These are phyloP conservation scores for Penicillium decumbens DNA, from an alignment of 2,329 filamentous ascomycete species.

Conservation along the genomic window DNA sequence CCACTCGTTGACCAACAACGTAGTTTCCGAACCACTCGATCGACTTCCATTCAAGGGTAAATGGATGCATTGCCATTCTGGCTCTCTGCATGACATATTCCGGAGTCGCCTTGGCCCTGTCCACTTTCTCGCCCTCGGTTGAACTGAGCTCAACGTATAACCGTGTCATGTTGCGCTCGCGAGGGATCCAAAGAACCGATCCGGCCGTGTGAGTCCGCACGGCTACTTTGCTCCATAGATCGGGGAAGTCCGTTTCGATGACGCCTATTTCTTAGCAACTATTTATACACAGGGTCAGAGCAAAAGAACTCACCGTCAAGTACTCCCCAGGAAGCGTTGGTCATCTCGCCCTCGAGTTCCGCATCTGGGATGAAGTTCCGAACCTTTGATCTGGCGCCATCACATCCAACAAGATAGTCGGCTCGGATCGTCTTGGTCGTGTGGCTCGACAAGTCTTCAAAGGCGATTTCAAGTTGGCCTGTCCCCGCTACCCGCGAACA, in stretches of 20 bases:
- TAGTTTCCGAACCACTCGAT: conserved; percentile 51
- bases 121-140: conserved; percentile 24
- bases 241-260: conserved; percentile 66
- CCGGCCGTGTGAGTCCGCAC: conserved; percentile 63
- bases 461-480: conserved; percentile 41
- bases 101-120: conserved; percentile 46
- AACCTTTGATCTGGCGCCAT: conserved; percentile 68
- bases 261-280: conserved; percentile 20
- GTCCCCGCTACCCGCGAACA: conserved; percentile 41
- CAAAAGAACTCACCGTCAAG: conserved; percentile 55
- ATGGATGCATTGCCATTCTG: conserved; percentile 45
- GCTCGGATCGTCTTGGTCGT: conserved; percentile 48
- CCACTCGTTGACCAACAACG: conserved; percentile 48
- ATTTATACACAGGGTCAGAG: rapidly evolving
- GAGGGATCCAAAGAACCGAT: conserved; percentile 68
- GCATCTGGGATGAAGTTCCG: conserved; percentile 57
- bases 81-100: conserved; percentile 63
- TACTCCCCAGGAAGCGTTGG: conserved; percentile 64
- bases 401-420: conserved; percentile 66
- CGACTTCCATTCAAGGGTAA: conserved; percentile 42
- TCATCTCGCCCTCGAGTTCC: conserved; percentile 46
- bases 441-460: conserved; percentile 37
- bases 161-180: conserved; percentile 68
- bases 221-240: conserved; percentile 69
- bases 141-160: conserved; percentile 47